A percentile compares a stretch with the other conserved stretches of the same genome.
These are phyloP conservation scores for Aspergillus oerlinghausenensis DNA, from an alignment of 2,329 filamentous ascomycete genomes.

Conservation along the genomic window DNA sequence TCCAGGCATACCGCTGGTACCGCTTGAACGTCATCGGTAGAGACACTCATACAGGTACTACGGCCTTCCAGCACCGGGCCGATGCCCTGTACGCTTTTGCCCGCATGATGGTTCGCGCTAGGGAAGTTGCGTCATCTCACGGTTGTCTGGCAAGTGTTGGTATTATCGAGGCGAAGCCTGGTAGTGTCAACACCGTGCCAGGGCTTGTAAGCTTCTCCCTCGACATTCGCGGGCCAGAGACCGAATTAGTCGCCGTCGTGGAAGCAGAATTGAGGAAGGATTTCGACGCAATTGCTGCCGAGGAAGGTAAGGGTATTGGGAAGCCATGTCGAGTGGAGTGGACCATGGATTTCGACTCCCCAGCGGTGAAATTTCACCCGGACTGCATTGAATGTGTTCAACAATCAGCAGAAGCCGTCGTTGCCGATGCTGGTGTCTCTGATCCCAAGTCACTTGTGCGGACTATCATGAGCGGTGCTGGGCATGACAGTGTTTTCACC, in stretches of 20 bases:
- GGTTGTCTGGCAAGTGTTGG: slow-evolving; percentile 65
- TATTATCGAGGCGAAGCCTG: slow-evolving; percentile 62
- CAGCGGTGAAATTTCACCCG: slow-evolving; percentile 60
- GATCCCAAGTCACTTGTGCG: slow-evolving; percentile 42
- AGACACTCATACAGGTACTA: slow-evolving; percentile 72
- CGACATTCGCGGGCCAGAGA: slow-evolving; percentile 59
- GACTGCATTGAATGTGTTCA: slow-evolving; percentile 64
- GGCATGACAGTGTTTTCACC: slow-evolving; percentile 61
- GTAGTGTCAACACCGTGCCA: slow-evolving; percentile 70
- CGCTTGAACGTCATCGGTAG: slow-evolving; percentile 61
- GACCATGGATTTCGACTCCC: slow-evolving; percentile 56
- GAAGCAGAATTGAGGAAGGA: slow-evolving; percentile 54
- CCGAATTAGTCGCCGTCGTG: slow-evolving; percentile 54
- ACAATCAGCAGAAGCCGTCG: slow-evolving; percentile 54
- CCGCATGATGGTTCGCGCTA: slow-evolving; percentile 62
- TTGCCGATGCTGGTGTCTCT: slow-evolving; percentile 45
- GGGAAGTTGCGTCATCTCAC: slow-evolving; percentile 57
- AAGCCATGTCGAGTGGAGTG: slow-evolving; percentile 55
- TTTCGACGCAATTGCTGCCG: slow-evolving; percentile 57
- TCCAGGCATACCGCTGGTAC: slow-evolving; percentile 73
- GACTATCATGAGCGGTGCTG: slow-evolving; percentile 59
- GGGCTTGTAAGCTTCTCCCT: slow-evolving; percentile 63
- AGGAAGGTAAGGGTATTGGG: slow-evolving; percentile 49
- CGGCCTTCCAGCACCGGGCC: slow-evolving; percentile 60
- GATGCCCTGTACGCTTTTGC: slow-evolving; percentile 66